Evolutionary conservation across 768 basidiomycete species (phyloP).

Genomic region (Tylopilus felleus): DNA sequence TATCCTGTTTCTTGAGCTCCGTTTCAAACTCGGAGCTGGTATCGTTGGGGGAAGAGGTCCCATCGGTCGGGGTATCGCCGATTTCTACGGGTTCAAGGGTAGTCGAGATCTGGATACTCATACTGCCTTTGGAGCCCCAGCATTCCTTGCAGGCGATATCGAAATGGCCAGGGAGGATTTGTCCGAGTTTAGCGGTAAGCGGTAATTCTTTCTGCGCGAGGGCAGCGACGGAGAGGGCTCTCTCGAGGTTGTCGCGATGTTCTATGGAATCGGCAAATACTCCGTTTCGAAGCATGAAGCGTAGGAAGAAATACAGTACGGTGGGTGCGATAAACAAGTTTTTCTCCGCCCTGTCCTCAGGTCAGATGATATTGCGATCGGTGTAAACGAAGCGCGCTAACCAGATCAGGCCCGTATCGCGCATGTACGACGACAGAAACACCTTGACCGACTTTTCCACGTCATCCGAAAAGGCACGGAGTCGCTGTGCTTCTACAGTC

Average conservation of each 20-base stretch:
- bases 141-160: constrained; percentile 45
- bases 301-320: constrained; percentile 43
- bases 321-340: constrained; percentile 43
- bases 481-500: constrained; percentile 18
- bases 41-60: neutral
- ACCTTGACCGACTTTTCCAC: constrained; percentile 58
- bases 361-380: constrained; percentile 6
- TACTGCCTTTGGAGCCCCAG: constrained; percentile 45
- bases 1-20: constrained; percentile 35
- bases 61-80: neutral
- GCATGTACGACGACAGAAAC: constrained; percentile 68
- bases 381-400: constrained; percentile 24
- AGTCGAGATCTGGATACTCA: constrained; percentile 22
- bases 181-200: constrained; percentile 37
- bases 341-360: constrained; percentile 36
- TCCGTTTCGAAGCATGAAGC: constrained; percentile 42
- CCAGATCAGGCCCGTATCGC: constrained; percentile 66
- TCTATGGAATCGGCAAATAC: constrained; percentile 35
- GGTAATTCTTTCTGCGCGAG: constrained; percentile 41
- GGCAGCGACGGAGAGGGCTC: constrained; percentile 42
- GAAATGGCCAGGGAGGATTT: constrained; percentile 42
- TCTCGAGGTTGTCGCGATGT: constrained; percentile 34
- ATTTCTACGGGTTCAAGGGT: neutral
- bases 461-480: constrained; percentile 54
- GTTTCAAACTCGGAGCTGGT: constrained; percentile 33